Base-by-base conservation (phyloP, 768 basidiomycete species). In the Vishniacozyma victoriae region DNA sequence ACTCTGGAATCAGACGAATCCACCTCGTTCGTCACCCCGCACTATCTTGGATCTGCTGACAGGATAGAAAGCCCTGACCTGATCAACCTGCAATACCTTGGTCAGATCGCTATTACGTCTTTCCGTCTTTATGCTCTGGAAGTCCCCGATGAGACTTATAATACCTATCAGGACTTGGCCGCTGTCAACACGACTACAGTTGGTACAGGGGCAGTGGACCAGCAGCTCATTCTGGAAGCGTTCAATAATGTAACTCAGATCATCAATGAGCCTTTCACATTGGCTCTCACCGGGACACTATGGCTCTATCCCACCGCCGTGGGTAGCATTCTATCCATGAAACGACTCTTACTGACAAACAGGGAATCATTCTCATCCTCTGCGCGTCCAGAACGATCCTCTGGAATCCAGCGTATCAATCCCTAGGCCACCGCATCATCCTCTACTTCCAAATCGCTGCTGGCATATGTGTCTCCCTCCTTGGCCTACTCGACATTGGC, bases 271-370 rank as follows among this genome's bases (percentile, higher is more conserved):
- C 57, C 62, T 9, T 33, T 61, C 11, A 39, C 53, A 15, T 31
- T 49, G 3, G 44, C 54, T 9, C 41, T 61, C 12, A 56, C 50
- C 9, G 65, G 65, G 13, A 49, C 55, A 18, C 35, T 64, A 29
- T 67, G 65, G 65, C 41, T 67, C 6, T 59, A 59, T 33, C 65
- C 65, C 5, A 48, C 56, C 4, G 59, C 65, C 7, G 64, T 33
- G 29, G n/a, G 29, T 33, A n/a, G 29, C 29, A 33, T 33, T 9
- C 9, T 33, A 33, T 9, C n/a, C 29, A 9, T 33, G 29, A 33
- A n/a, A n/a, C n/a, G n/a, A n/a, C n/a, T n/a, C n/a, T n/a, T n/a
- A 33, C 29, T 33, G 9, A 33, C 29, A 33, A 33, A 9, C 29
- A 33, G 29, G 29, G 63, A 19, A 33, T 33, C 9, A n/a, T 33